Conservation (phyloP, 306 rosid genomes). For the Casuarina equisetifolia region DNA sequence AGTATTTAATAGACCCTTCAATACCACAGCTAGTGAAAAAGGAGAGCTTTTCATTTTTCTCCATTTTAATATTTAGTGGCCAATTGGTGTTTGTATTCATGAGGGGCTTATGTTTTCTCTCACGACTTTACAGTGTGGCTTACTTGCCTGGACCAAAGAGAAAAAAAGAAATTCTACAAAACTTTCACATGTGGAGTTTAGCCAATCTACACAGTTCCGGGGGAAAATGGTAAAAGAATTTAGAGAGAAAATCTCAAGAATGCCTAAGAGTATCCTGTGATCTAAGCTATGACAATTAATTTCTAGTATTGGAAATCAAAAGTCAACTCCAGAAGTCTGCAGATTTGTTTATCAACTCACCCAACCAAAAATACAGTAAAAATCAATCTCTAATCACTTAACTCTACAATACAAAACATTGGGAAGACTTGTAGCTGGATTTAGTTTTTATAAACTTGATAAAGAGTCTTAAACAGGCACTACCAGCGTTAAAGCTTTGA, state of each 20-base stretch:
- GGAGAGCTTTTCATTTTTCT: neutral
- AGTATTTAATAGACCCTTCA: constrained; percentile 1
- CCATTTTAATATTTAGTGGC: neutral
- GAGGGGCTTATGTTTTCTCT: constrained; percentile 27
- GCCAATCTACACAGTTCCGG: constrained; percentile 12
- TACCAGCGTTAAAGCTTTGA: neutral
- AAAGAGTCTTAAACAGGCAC: neutral
- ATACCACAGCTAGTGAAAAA: constrained; percentile 11
- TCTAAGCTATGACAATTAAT: neutral
- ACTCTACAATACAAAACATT: neutral
- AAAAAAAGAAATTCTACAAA: constrained; percentile 4
- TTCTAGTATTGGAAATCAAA: neutral
- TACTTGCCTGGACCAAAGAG: constrained; percentile 25
- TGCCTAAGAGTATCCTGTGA: neutral
- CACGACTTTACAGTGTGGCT: constrained; percentile 40
- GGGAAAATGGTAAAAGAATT: constrained; percentile 7
- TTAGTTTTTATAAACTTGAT: constrained; percentile 17
- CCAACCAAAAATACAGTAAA: neutral
- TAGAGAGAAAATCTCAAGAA: neutral
- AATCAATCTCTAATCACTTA: neutral
- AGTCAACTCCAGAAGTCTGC: neutral
- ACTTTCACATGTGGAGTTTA: constrained; percentile 26
- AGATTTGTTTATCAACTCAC: neutral
- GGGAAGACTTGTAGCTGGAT: constrained; percentile 12
- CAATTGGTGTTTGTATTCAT: constrained; percentile 29